Percentiles rank a stretch among this genome's conserved stretches.
These are phyloP conservation scores for Agaricus sinodeliciosus DNA, from an alignment of 768 basidiomycete genomes.

Conservation along the genomic window DNA sequence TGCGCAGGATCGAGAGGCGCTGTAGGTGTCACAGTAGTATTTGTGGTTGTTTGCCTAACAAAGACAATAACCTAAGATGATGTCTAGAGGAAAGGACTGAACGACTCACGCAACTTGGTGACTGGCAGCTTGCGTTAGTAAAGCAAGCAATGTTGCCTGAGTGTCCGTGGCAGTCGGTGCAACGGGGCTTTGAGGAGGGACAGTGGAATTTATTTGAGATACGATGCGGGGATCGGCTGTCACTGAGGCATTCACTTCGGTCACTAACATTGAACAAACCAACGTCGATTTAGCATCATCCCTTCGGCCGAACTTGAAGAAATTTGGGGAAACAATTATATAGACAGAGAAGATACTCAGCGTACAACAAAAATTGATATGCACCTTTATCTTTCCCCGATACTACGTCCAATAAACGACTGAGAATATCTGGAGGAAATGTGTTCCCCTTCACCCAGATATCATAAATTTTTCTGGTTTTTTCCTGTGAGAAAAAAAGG, in stretches of 20 bases:
- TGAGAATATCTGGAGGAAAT: conserved; percentile 72
- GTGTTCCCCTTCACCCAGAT: conserved; percentile 93
- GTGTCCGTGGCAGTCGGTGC: conserved; percentile 31
- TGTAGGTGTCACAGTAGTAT: conserved; percentile 28
- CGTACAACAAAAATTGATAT: conserved; percentile 69
- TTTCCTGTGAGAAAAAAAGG: conserved; percentile 65
- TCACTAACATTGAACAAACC: conserved; percentile 60
- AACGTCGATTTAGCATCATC: conserved; percentile 59
- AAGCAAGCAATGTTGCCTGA: conserved; percentile 61
- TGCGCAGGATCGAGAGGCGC: conserved; percentile 45
- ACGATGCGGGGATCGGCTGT: conserved; percentile 33
- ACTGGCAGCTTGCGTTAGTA: conserved; percentile 62
- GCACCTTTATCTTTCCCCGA: conserved; percentile 81
- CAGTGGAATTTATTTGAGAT: conserved; percentile 21
- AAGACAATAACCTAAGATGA: neutral
- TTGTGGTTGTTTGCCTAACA: conserved; percentile 58
- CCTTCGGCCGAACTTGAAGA: conserved; percentile 42
- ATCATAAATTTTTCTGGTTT: conserved; percentile 94
- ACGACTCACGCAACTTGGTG: conserved; percentile 19
- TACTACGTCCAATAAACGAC: conserved; percentile 65
- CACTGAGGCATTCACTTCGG: conserved; percentile 32
- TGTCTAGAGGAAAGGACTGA: neutral
- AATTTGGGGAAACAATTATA: conserved; percentile 51
- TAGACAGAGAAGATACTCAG: conserved; percentile 69
- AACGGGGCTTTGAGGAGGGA: conserved; percentile 20